Conservation (phyloP, 768 basidiomycete genomes). For the Russula virescens region DNA sequence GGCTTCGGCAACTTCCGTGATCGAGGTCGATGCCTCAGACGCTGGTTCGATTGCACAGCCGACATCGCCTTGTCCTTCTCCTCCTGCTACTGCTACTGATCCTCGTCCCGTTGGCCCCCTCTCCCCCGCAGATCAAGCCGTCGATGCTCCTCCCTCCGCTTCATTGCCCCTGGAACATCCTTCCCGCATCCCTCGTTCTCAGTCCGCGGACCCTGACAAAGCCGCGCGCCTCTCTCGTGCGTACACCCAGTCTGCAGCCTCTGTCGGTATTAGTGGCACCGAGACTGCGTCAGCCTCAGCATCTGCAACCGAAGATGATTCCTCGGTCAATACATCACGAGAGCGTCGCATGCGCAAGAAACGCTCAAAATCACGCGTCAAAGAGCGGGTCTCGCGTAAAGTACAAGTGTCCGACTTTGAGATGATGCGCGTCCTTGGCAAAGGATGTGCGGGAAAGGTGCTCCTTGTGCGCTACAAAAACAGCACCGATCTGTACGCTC, state of each 20-base stretch:
- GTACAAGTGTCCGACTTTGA: conserved; percentile 90
- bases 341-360: conserved; percentile 43
- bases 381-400: conserved; percentile 56
- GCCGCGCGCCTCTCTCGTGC: conserved; percentile 52
- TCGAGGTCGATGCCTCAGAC: conserved; percentile 19
- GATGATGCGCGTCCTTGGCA: conserved; percentile 94
- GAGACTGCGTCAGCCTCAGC: conserved; percentile 48
- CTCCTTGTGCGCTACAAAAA: conserved; percentile 80
- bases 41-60: conserved; percentile 10
- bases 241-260: conserved; percentile 44
- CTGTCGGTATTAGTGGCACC: conserved; percentile 16
- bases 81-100: neutral
- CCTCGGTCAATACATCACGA: conserved; percentile 57
- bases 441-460: conserved; percentile 97
- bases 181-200: conserved; percentile 63
- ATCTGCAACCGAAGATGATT: conserved; percentile 53
- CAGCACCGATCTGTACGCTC: conserved; percentile 70
- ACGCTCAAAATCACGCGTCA: conserved; percentile 47
- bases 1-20: conserved; percentile 17
- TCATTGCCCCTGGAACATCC: conserved; percentile 28
- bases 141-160: conserved; percentile 24
- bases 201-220: conserved; percentile 74
- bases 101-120: neutral
- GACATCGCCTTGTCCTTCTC: neutral
- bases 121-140: neutral